Evolutionary conservation across 1,139 yeast genomes (phyloP), one percentile per base, ranked within the genome.

Genomic region (Yamadazyma diospyri): DNA sequence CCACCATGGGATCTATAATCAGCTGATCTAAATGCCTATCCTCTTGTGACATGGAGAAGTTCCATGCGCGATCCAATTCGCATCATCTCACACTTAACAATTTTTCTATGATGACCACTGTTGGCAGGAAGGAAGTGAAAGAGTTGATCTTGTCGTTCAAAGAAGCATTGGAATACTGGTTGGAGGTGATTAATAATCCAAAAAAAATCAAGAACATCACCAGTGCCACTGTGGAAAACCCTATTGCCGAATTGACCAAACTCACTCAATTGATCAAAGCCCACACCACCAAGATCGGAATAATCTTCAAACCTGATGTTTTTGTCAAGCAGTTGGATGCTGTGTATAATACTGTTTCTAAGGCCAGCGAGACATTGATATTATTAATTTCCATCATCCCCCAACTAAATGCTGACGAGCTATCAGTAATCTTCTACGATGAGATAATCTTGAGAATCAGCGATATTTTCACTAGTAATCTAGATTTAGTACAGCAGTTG

Each of bases 261-360:
- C 54, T 82, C 10, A 55, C 76, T 21, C 65, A 72, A 37, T 60
- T 86, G 27, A 64, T 81, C n/a, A 78, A 71, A 53, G 92, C 95
- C 1, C 89, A 84, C 52, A 68, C 82, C 2, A 85, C 95, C 3
- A 85, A 84, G 53, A 65, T 83, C 3, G 95, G 94, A 5, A 76
- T 86, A 25, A 73, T 86, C 1, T 81, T 79, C 56, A 76, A 79
- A 45, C 84, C 88, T 1, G 77, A 77, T 5, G 71, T 53, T 30
- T 44, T 67, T 27, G 65, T 40, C 41, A 56, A 48, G 37, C 71
- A 42, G 47, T 59, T 29, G 4, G 64, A 58, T 11, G 76, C 86
- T 0, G 81, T 83, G 1, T 68, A 57, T 41, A 62, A 59, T 18
- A 79, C 83, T 23, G 44, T 80, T 8, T 72, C 68, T 38, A 73